phyloP scores from a whole-genome alignment of 805 yeast genomes.

The Candida krabiensis region DNA sequence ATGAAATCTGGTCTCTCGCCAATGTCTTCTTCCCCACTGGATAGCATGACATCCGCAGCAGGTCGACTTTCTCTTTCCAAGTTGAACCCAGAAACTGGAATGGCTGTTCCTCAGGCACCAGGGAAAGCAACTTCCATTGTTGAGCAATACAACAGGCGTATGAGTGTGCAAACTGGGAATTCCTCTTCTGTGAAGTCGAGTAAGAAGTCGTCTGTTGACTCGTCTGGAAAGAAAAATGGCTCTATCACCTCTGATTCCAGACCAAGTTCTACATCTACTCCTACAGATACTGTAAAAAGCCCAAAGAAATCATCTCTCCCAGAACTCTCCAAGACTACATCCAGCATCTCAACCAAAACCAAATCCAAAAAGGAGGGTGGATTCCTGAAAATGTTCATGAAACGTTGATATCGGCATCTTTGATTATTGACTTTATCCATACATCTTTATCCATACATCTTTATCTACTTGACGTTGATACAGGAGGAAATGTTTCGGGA shows the following conservation, averaged over 20 bases:
- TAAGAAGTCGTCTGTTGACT: conserved; percentile 1
- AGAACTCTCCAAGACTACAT: background rate
- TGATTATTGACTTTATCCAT: too few species aligned
- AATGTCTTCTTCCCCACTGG: background rate
- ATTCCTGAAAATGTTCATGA: conserved; percentile 17
- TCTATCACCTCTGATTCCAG: background rate
- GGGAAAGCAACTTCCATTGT: conserved; percentile 23
- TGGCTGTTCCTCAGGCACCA: conserved; percentile 14
- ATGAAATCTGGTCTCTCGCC: conserved; percentile 1
- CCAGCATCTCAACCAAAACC: conserved; percentile 1
- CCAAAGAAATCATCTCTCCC: background rate
- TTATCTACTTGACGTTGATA: too few species aligned
- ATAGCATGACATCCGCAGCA: background rate
- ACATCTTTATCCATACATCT: too few species aligned
- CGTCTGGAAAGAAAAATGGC: background rate
- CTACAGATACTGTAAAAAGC: background rate
- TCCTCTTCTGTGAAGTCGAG: conserved; percentile 1
- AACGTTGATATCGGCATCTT: conserved; percentile 10
- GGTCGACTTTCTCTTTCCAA: conserved; percentile 8
- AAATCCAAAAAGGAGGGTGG: conserved; percentile 8
- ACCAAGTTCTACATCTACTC: background rate
- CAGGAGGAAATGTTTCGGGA: too few species aligned
- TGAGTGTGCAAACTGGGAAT: conserved; percentile 20
- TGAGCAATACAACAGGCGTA: conserved; percentile 31
- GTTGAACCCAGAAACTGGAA: conserved; percentile 16